Evolutionary conservation across 768 basidiomycete genomes (phyloP), one percentile per base, ranked within the genome.

Genomic region (Coprinopsis strossmayeri): DNA sequence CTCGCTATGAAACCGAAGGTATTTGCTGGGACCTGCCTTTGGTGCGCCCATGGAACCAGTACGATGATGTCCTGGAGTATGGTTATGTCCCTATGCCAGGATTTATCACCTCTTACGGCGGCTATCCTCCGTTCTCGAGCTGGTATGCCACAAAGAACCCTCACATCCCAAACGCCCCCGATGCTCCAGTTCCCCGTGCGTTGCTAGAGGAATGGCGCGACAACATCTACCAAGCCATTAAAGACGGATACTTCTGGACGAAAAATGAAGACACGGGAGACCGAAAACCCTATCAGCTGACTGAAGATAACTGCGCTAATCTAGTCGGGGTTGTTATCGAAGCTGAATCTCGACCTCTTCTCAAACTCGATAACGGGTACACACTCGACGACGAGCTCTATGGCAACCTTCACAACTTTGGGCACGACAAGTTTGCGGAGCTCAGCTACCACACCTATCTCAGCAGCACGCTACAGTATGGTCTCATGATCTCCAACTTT

Each of bases 401-500:
- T 17, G 37, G 37, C 12, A 38, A 38, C 17, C 37, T 38, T 5
- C 37, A 38, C 17, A 38, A 38, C 37, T 38, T 38, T 21, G 37
- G 37, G 7, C 37, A 38, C 37, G 37, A 38, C 37, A 38, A 38
- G 18, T 38, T 38, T 38, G 37, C 37, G 17, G 37, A 38, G 37
- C 7, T 38, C 12, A 38, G 37, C 37, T 38, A 15, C 37, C 37
- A 38, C 37, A 21, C 12, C 12, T 38, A 38, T 18, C 37, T 38
- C 9, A 15, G 9, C 12, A 15, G 7, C 37, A 38, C 13, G 9
- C 20, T 21, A 5, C 37, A 38, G 37, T 38, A 38, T 18, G 37
- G 37, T 5, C 37, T 38, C 17, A 38, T 38, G 37, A 38, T 38
- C 37, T 38, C 37, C 20, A 38, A 38, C 37, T 38, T 38, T 38